A percentile compares a stretch with the other conserved stretches of the same genome.
Evolutionary conservation across 164 flowering plant genomes (phyloP).

Genomic region (Amborella trichopoda): DNA sequence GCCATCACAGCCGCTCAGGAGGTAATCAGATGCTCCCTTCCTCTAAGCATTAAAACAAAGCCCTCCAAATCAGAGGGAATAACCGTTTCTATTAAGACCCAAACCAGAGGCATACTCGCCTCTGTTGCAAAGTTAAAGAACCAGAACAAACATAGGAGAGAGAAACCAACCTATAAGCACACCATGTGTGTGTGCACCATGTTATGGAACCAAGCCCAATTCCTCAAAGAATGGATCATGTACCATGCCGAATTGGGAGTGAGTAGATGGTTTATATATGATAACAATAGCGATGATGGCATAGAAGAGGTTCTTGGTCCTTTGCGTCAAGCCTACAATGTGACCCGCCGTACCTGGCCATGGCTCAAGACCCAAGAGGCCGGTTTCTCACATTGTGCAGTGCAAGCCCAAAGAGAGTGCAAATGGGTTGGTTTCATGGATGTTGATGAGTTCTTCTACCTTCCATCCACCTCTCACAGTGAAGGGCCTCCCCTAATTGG

Average conservation of each 20-base stretch:
- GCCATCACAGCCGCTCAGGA: conserved; percentile 78
- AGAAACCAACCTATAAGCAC: conserved; percentile 17
- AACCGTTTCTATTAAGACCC: conserved; percentile 5
- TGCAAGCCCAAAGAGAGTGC: conserved; percentile 52
- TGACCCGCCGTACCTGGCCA: conserved; percentile 71
- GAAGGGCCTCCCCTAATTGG: conserved; percentile 18
- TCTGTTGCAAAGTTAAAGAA: conserved; percentile 53
- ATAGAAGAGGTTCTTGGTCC: conserved; percentile 31
- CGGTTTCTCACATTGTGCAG: conserved; percentile 80
- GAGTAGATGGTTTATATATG: conserved; percentile 78
- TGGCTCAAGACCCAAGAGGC: conserved; percentile 95
- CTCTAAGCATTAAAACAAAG: conserved; percentile 25
- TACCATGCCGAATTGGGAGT: conserved; percentile 87
- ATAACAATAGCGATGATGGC: conserved; percentile 74
- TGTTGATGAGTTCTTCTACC: conserved; percentile 85
- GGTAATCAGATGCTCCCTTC: conserved; percentile 57
- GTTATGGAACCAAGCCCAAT: conserved; percentile 81
- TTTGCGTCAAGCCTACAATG: conserved; percentile 30
- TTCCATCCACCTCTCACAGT: conserved; percentile 4
- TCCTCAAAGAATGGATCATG: conserved; percentile 59
- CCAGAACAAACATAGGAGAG: not conserved
- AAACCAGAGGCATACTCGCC: conserved; percentile 22
- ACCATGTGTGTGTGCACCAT: conserved; percentile 88
- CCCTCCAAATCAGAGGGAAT: conserved; percentile 38
- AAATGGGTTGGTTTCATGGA: conserved; percentile 84